Conservation (phyloP, 2,329 filamentous ascomycete genomes). For the Hypoxylon sp. region DNA sequence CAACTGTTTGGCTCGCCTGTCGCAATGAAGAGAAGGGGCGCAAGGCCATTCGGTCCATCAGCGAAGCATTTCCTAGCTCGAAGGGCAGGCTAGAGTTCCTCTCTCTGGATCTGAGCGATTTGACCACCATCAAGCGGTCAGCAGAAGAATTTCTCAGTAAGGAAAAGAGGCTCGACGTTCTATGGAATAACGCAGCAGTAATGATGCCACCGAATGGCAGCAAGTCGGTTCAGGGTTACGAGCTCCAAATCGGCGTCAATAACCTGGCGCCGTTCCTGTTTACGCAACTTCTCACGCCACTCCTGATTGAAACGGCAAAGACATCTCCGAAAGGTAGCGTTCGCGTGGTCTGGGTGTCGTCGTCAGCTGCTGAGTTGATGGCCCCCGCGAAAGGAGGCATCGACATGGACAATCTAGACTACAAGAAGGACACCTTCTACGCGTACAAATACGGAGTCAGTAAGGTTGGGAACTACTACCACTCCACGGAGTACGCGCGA, state of each 20-base stretch:
- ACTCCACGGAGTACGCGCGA: conserved; percentile 43
- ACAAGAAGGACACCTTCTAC: conserved; percentile 38
- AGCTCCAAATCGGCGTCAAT: conserved; percentile 46
- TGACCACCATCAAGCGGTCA: conserved; percentile 34
- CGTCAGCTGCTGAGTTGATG: conserved; percentile 40
- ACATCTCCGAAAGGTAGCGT: conserved; percentile 36
- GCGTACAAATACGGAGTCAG: conserved; percentile 42
- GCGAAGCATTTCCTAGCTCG: conserved; percentile 35
- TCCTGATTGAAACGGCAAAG: conserved; percentile 39
- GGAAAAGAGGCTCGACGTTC: conserved; percentile 47
- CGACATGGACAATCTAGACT: conserved; percentile 45
- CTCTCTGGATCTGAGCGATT: conserved; percentile 39
- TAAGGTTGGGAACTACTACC: conserved; percentile 45
- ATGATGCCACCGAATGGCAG: conserved; percentile 49
- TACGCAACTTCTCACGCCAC: conserved; percentile 43
- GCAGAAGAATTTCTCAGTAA: conserved; percentile 36
- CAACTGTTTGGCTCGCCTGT: conserved; percentile 35
- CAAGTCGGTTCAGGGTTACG: conserved; percentile 47
- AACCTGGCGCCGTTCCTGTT: conserved; percentile 44
- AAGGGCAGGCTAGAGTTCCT: conserved; percentile 37
- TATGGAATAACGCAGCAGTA: conserved; percentile 53
- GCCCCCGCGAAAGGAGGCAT: conserved; percentile 38
- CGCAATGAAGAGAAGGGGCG: conserved; percentile 37
- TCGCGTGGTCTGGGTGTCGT: conserved; percentile 46
- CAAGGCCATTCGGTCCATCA: conserved; percentile 37